Evolutionary conservation across 2,329 filamentous ascomycete species (phyloP).

Genomic region (Neoscytalidium dimidiatum): DNA sequence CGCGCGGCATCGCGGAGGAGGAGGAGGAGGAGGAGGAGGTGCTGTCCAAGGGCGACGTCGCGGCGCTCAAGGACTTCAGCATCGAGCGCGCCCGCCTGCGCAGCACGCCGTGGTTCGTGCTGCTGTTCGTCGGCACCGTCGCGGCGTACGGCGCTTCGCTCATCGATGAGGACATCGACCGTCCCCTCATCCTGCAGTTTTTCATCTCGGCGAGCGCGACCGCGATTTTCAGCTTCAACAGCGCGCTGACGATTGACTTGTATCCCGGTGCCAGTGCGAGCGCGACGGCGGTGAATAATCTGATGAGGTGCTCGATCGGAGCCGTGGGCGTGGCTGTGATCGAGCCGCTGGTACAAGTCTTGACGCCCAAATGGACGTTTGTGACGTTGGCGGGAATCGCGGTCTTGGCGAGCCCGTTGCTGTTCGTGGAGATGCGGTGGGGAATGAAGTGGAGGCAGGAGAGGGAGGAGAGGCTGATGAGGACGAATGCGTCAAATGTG

Average conservation of each 20-base stretch:
- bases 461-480: background rate
- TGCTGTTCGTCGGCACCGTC: constrained; percentile 38
- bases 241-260: constrained; percentile 64
- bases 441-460: background rate
- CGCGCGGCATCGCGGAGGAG: background rate
- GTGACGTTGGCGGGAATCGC: background rate
- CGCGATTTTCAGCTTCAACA: constrained; percentile 55
- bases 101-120: constrained; percentile 42
- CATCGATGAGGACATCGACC: constrained; percentile 27
- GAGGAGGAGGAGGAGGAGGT: too few relatives aligned
- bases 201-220: constrained; percentile 37
- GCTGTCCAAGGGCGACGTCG: too few relatives aligned
- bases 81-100: constrained; percentile 43
- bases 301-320: background rate
- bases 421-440: background rate
- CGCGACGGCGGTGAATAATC: background rate
- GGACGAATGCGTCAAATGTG: background rate
- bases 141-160: constrained; percentile 41
- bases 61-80: background rate
- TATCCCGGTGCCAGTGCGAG: constrained; percentile 45
- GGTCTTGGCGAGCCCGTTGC: background rate
- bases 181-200: constrained; percentile 28
- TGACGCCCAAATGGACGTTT: background rate
- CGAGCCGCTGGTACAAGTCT: background rate
- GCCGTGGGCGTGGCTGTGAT: background rate